A percentile compares a stretch with the other conserved stretches of the same genome.
phyloP scores from a whole-genome alignment of 257 asterid species.

The Przewalskia tangutica region DNA sequence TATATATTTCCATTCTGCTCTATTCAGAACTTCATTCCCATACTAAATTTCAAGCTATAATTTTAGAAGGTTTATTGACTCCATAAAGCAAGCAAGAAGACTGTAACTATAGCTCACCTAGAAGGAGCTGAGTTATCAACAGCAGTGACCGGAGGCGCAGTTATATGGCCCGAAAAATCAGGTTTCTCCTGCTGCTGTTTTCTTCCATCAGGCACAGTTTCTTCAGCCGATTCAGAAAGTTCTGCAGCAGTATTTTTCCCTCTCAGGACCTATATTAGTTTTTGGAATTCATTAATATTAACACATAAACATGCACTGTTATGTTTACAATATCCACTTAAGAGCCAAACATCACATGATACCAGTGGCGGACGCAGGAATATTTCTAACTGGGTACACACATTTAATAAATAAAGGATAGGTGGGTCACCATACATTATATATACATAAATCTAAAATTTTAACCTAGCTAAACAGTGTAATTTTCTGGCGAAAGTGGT shows the following conservation, averaged over 20 bases:
- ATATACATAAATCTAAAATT: no score
- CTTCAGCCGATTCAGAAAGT: slow-evolving; percentile 43
- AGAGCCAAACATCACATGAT: background rate
- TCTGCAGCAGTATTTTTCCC: slow-evolving; percentile 38
- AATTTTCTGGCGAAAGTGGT: no score
- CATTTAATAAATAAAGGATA: no score
- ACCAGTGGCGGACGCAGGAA: background rate
- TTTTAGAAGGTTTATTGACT: background rate
- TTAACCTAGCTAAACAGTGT: no score
- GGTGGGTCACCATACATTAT: no score
- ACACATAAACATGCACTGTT: background rate
- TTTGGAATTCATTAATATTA: slow-evolving; percentile 7
- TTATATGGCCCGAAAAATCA: slow-evolving; percentile 28
- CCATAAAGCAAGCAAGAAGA: background rate
- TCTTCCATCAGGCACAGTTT: slow-evolving; percentile 21
- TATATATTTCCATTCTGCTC: background rate
- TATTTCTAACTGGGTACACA: no score
- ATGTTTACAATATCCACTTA: background rate
- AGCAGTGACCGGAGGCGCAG: slow-evolving; percentile 30
- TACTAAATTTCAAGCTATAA: background rate
- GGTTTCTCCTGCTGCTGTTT: slow-evolving; percentile 43
- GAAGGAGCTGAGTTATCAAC: slow-evolving; percentile 44
- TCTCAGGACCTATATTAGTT: slow-evolving; percentile 37
- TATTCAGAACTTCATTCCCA: background rate
- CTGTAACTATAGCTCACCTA: slow-evolving; percentile 24